Evolutionary conservation across 1,284 basidiomycete genomes (phyloP).

Genomic region (Psilocybe mexicana): DNA sequence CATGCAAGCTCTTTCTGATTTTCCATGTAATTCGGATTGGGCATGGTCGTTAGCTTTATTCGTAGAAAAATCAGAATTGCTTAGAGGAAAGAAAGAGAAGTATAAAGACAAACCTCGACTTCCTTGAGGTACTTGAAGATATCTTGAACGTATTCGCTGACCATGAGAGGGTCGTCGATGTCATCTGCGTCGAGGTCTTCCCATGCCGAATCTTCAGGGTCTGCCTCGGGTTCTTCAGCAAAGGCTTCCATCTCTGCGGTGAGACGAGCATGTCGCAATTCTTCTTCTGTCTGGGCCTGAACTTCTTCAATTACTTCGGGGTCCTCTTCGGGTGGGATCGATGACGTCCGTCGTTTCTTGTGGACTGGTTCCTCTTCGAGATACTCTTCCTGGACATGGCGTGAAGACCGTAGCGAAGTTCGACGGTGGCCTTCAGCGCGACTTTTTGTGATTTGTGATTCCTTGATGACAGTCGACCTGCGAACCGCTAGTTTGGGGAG

Average conservation of each 20-base stretch:
- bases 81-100: slow-evolving; percentile 44
- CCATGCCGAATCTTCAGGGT: slow-evolving; percentile 50
- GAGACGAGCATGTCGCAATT: slow-evolving; percentile 45
- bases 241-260: slow-evolving; percentile 38
- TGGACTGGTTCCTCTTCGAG: slow-evolving; percentile 53
- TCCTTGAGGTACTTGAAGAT: slow-evolving; percentile 92
- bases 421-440: slow-evolving; percentile 32
- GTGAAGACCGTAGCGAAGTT: slow-evolving; percentile 29
- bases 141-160: slow-evolving; percentile 93
- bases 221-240: slow-evolving; percentile 39
- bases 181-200: slow-evolving; percentile 94
- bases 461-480: slow-evolving; percentile 39
- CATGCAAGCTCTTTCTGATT: slow-evolving; percentile 88
- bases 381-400: slow-evolving; percentile 40
- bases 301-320: slow-evolving; percentile 45
- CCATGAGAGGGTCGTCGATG: slow-evolving; percentile 93
- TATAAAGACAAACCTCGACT: slow-evolving; percentile 51
- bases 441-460: slow-evolving; percentile 29
- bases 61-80: slow-evolving; percentile 5
- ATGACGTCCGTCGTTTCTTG: slow-evolving; percentile 76
- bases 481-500: slow-evolving; percentile 46
- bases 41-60: slow-evolving; percentile 72
- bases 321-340: slow-evolving; percentile 60
- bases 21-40: slow-evolving; percentile 88
- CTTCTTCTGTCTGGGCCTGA: background rate